Evolutionary conservation across 2,329 filamentous ascomycete species (phyloP).

Genomic region (Chaetomium globosum): DNA sequence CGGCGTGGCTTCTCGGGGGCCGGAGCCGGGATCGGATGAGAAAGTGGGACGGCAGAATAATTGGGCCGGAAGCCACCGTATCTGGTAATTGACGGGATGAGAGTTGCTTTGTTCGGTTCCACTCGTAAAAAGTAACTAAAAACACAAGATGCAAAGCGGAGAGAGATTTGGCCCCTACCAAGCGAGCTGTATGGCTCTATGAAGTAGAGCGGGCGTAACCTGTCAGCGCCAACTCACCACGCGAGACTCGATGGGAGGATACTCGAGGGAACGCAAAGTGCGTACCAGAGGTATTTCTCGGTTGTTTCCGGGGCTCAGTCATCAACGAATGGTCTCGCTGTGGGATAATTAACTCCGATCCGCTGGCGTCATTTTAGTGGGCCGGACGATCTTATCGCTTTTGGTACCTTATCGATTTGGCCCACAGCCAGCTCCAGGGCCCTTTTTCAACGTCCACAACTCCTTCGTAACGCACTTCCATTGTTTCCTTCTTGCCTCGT

Average conservation of each 20-base stretch:
- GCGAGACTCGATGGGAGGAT: not conserved
- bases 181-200: not conserved
- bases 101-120: not conserved
- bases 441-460: not conserved
- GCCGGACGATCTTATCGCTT: too few species aligned
- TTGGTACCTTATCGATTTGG: not conserved
- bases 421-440: not conserved
- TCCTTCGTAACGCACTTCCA: not conserved
- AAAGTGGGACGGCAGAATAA: slow-evolving; percentile 23
- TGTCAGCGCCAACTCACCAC: not conserved
- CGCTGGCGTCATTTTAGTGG: too few species aligned
- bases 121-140: not conserved
- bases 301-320: too few species aligned
- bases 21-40: slow-evolving; percentile 22
- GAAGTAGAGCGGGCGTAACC: not conserved
- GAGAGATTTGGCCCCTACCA: not conserved
- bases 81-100: not conserved
- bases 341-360: too few species aligned
- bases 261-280: not conserved
- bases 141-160: not conserved
- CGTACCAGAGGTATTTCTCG: not conserved
- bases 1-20: not conserved
- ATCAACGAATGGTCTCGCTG: too few species aligned
- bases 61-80: not conserved
- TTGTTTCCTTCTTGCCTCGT: not conserved